These are phyloP conservation scores for Aspergillus caelatus DNA, from an alignment of 2,329 filamentous ascomycete species.

Conservation along the genomic window DNA sequence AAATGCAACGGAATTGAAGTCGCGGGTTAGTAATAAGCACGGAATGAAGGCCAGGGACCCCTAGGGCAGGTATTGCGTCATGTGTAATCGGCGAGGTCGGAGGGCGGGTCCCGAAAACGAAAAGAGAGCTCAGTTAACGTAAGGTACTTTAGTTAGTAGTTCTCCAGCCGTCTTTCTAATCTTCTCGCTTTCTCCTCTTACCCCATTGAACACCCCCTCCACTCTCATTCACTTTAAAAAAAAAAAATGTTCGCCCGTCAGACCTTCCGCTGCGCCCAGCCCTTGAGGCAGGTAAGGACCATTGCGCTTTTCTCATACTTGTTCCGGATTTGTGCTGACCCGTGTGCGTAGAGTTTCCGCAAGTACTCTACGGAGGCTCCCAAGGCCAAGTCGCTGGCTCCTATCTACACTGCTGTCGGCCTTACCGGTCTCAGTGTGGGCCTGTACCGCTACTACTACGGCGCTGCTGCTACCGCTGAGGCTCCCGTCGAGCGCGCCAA, in stretches of 20 bases:
- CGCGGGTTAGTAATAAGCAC: constrained; percentile 11
- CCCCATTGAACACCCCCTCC: constrained; percentile 20
- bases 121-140: constrained; percentile 15
- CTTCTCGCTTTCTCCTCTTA: constrained; percentile 12
- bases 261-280: constrained; percentile 65
- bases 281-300: constrained; percentile 64
- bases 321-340: not conserved
- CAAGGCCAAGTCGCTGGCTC: constrained; percentile 57
- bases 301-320: not conserved
- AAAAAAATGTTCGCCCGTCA: constrained; percentile 69
- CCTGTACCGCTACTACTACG: constrained; percentile 53
- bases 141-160: not conserved
- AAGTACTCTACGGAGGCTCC: constrained; percentile 70
- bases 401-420: constrained; percentile 56
- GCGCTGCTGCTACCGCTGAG: constrained; percentile 33
- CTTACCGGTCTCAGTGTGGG: constrained; percentile 56
- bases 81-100: constrained; percentile 19
- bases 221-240: constrained; percentile 9
- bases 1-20: not conserved
- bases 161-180: not conserved
- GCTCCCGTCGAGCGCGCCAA: constrained; percentile 45
- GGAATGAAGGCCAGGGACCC: constrained; percentile 7
- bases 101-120: constrained; percentile 15
- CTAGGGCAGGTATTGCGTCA: constrained; percentile 32
- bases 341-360: constrained; percentile 58